Evolutionary conservation across 2,329 filamentous ascomycete genomes (phyloP).

Genomic region (Stachybotrys echinatus): DNA sequence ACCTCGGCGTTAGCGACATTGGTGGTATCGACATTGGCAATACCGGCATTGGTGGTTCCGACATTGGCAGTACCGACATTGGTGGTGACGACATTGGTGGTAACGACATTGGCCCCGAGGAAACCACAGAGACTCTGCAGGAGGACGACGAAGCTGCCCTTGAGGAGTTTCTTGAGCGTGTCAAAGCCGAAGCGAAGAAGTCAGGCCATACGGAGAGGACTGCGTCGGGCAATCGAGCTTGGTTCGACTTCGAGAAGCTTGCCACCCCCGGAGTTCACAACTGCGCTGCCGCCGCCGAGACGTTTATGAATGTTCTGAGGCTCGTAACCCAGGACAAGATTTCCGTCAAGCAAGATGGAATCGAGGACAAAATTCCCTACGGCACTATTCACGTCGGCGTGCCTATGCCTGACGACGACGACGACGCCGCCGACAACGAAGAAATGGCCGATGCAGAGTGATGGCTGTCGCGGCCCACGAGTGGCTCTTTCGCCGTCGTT

Average conservation of each 20-base stretch:
- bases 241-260: constrained; percentile 64
- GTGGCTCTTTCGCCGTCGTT: constrained; percentile 1
- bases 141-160: constrained; percentile 44
- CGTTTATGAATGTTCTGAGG: constrained; percentile 67
- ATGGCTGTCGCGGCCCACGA: constrained; percentile 5
- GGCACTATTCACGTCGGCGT: constrained; percentile 42
- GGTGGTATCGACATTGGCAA: no score
- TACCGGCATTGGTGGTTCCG: no score
- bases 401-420: constrained; percentile 10
- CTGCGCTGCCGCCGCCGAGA: constrained; percentile 64
- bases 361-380: constrained; percentile 31
- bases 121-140: constrained; percentile 6
- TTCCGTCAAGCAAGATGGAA: constrained; percentile 53
- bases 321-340: constrained; percentile 63
- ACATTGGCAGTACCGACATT: no score
- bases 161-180: constrained; percentile 39
- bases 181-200: constrained; percentile 27
- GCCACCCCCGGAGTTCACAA: constrained; percentile 52
- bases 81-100: no score
- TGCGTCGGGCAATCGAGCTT: constrained; percentile 30
- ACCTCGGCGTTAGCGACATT: no score
- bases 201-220: constrained; percentile 24
- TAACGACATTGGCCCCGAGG: neutral
- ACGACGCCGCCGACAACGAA: no score
- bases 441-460: constrained; percentile 14